These are phyloP conservation scores for Corymbia citriodora DNA, from an alignment of 441 rosid species.

Conservation along the genomic window DNA sequence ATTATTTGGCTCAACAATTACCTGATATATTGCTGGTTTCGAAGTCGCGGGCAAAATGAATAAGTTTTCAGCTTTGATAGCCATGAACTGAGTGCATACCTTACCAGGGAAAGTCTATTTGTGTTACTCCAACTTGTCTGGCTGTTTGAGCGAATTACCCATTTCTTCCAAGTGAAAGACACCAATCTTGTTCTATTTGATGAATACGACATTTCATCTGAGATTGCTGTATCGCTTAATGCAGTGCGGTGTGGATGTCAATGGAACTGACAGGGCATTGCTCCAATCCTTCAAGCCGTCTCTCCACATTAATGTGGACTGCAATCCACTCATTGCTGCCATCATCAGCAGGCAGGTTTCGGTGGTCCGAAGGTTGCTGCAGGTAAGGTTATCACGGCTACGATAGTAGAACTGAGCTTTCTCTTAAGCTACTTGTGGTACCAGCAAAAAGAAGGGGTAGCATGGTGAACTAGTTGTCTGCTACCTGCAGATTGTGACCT, in stretches of 20 bases:
- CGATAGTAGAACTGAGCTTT: not conserved
- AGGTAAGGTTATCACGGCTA: conserved; percentile 6
- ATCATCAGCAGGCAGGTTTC: conserved; percentile 31
- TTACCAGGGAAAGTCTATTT: rapidly evolving
- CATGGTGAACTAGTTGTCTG: not conserved
- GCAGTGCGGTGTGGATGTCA: conserved; percentile 25
- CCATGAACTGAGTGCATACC: not conserved
- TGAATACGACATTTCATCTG: not conserved
- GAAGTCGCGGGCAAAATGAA: not conserved
- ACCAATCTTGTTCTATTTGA: not conserved
- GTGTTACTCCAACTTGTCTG: not conserved
- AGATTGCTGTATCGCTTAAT: not conserved
- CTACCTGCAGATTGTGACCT: not conserved
- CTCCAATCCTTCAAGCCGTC: conserved; percentile 35
- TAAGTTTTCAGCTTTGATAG: rapidly evolving
- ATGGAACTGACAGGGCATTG: conserved; percentile 28
- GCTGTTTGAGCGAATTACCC: not conserved
- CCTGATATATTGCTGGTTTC: not conserved
- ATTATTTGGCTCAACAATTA: not conserved
- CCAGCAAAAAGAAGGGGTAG: not conserved
- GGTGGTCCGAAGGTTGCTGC: conserved; percentile 26
- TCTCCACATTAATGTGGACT: conserved; percentile 29
- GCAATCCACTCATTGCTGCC: conserved; percentile 29
- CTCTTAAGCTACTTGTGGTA: not conserved
- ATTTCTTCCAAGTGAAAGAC: not conserved